phyloP scores from a whole-genome alignment of 371 early-diverging fungal species.

The Mortierella sp. region DNA sequence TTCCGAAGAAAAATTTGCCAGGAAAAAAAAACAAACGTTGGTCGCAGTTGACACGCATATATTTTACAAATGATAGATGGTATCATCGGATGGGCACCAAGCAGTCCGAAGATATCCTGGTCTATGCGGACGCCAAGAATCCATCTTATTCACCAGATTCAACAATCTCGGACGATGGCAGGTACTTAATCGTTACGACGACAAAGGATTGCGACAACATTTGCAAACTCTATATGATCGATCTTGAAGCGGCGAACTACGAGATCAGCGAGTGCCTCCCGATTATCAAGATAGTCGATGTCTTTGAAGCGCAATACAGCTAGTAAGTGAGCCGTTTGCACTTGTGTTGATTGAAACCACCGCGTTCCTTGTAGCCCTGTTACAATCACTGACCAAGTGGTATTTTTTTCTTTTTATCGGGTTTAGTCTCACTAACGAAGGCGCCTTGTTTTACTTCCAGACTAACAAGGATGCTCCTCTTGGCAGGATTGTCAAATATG shows the following conservation, averaged over 20 bases:
- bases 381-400: too few relatives aligned
- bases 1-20: too few relatives aligned
- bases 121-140: conserved; percentile 62
- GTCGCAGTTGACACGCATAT: too few relatives aligned
- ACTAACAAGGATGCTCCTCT: conserved; percentile 72
- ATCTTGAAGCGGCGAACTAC: conserved; percentile 48
- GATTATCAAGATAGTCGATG: conserved; percentile 58
- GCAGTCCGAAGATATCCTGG: conserved; percentile 60
- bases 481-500: conserved; percentile 67
- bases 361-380: too few relatives aligned
- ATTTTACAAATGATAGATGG: not conserved
- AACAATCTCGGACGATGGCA: conserved; percentile 63
- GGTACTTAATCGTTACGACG: conserved; percentile 61
- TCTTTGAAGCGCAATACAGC: conserved; percentile 62
- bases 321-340: conserved; percentile 46
- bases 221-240: conserved; percentile 64
- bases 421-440: conserved; percentile 65
- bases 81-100: conserved; percentile 60
- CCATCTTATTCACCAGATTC: conserved; percentile 57
- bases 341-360: not conserved
- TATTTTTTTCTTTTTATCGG: too few relatives aligned
- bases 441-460: conserved; percentile 67
- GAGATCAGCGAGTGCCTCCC: conserved; percentile 9
- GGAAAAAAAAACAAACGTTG: too few relatives aligned
- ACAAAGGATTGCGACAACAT: conserved; percentile 59